Evolutionary conservation across 179 eudicot species (phyloP).

Genomic region (Gypsophila paniculata): DNA sequence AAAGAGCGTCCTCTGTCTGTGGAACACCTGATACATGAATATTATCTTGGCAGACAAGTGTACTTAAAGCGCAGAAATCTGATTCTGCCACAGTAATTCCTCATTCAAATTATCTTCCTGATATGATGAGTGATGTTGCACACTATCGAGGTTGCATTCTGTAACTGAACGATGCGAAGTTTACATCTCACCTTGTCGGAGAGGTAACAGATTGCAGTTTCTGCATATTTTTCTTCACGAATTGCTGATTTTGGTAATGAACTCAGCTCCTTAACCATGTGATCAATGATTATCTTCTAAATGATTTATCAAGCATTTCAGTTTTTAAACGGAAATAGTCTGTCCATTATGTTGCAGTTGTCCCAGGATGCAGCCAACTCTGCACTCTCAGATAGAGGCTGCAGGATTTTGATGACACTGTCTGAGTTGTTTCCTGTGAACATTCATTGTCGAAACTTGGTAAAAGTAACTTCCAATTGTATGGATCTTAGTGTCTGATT

Average conservation of each 20-base stretch:
- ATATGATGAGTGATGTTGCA: constrained; percentile 13
- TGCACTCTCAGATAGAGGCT: constrained; percentile 30
- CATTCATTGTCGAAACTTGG: too few relatives aligned
- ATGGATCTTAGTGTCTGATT: too few relatives aligned
- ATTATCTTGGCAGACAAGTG: constrained; percentile 32
- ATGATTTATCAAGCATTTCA: constrained; percentile 30
- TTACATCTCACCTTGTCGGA: constrained; percentile 46
- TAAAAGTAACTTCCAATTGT: too few relatives aligned
- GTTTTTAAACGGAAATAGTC: constrained; percentile 20
- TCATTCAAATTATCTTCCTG: constrained; percentile 3
- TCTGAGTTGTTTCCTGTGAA: constrained; percentile 33
- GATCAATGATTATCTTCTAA: constrained; percentile 46
- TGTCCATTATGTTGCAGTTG: constrained; percentile 28
- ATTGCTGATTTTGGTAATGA: constrained; percentile 39
- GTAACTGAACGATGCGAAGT: constrained; percentile 27
- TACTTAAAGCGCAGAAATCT: constrained; percentile 52
- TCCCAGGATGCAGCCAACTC: constrained; percentile 33
- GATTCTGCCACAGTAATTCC: too few relatives aligned
- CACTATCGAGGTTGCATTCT: constrained; percentile 19
- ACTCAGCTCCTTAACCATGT: constrained; percentile 51
- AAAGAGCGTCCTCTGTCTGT: constrained; percentile 23
- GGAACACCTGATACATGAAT: constrained; percentile 35
- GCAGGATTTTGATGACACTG: constrained; percentile 30
- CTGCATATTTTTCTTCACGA: constrained; percentile 35
- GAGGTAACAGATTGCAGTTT: constrained; percentile 42